A percentile compares a stretch with the other conserved stretches of the same genome.
Evolutionary conservation across 2,329 filamentous ascomycete species (phyloP).

Genomic region (Chaetomium strumarium): DNA sequence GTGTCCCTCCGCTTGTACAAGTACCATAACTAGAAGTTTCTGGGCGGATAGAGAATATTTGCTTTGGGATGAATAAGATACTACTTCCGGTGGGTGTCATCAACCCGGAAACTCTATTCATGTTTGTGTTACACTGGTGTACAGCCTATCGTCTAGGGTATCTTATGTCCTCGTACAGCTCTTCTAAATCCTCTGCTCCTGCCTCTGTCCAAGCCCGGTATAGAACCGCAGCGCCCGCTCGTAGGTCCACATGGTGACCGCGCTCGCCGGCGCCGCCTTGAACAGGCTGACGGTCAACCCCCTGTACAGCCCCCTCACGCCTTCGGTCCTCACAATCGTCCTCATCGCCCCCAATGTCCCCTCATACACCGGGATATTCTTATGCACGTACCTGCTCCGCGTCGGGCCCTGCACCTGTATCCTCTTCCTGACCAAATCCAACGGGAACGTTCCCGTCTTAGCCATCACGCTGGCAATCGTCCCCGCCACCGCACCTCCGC

Average conservation of each 20-base stretch:
- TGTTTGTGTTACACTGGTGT: slow-evolving; percentile 2
- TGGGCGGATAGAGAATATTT: slow-evolving; percentile 16
- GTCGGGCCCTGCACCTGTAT: slow-evolving; percentile 94
- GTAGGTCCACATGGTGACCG: slow-evolving; percentile 93
- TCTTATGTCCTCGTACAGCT: not conserved
- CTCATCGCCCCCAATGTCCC: slow-evolving; percentile 61
- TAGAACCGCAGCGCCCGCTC: slow-evolving; percentile 65
- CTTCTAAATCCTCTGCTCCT: slow-evolving; percentile 14
- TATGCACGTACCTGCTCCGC: slow-evolving; percentile 68
- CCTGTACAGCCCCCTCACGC: slow-evolving; percentile 74
- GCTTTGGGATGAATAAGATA: slow-evolving; percentile 2
- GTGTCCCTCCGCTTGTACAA: slow-evolving; percentile 14
- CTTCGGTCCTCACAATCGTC: slow-evolving; percentile 66
- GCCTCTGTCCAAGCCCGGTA: slow-evolving; percentile 32
- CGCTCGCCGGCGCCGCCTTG: slow-evolving; percentile 90
- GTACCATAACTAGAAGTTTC: slow-evolving; percentile 17
- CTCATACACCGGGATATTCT: slow-evolving; percentile 80
- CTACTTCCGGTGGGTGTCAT: not conserved
- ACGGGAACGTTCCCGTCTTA: slow-evolving; percentile 86
- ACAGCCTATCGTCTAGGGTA: slow-evolving; percentile 12
- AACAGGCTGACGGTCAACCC: slow-evolving; percentile 83
- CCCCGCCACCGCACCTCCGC: slow-evolving; percentile 78
- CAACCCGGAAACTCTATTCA: not conserved
- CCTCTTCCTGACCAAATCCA: slow-evolving; percentile 87
- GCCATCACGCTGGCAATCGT: slow-evolving; percentile 71